Base-by-base conservation (phyloP, 2,329 filamentous ascomycete genomes). In the Diplodia corticola region DNA sequence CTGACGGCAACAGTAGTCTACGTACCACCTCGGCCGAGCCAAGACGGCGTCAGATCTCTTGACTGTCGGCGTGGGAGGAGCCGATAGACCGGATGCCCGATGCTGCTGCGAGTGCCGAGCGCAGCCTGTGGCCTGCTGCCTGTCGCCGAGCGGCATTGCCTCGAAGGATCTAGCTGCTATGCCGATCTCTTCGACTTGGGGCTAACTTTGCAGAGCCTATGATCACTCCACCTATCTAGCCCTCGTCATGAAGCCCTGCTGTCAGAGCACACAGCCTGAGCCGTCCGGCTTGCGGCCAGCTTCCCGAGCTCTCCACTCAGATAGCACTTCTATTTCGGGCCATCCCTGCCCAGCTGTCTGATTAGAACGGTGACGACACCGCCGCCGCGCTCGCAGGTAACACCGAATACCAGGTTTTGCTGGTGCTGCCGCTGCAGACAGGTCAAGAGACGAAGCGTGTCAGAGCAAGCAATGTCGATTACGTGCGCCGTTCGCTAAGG, bases 1-100 rank as follows among this genome's bases (percentile, higher is more conserved):
- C 15, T 35, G 37, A 60, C 37, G 37, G 37, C 28, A 17, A 46
- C 44, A 61, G 10, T 44, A 55, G 5, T 20, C 9, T 48, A 28
- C 15, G 40, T 48, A 20, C 57, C 1, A 17, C 57, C 57, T 61
- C 57, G 57, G 57, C 57, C 57, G 57, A 61, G 57, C 57, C 33
- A n/a, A 33, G 44, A 60, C 54, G 54, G 54, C 54, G 54, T 26
- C 20, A 46, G 55, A 33, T 60, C 37, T 61, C 17, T 49, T 13
- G 40, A 35, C 44, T 17, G 24, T 26, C 44, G 40, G 55, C 24
- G 12, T 33, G 33, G 40, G 57, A 33, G 57, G 57, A 61, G 57
- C 57, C 57, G 57, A 49, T 17, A 10, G 28, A 33, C 20, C 28
- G 57, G 57, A 37, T 35, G 33, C 40, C 57, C 57, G 57, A 49